phyloP scores from a whole-genome alignment of 768 basidiomycete genomes.

The Lentinula edodes region DNA sequence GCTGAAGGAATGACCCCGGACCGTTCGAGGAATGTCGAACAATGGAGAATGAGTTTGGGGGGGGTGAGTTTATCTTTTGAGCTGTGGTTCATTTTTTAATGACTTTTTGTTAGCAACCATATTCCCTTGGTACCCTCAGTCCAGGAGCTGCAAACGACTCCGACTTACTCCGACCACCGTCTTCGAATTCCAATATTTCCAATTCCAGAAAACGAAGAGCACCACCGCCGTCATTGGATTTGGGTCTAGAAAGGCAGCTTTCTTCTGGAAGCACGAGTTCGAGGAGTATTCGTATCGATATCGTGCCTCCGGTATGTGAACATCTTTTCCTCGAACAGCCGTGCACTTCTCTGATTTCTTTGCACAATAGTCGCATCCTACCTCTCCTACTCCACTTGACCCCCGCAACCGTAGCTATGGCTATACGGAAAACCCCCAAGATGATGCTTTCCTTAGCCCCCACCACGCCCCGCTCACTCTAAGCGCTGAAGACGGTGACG shows the following conservation, averaged over 20 bases:
- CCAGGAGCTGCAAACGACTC: no score
- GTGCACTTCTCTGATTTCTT: background rate
- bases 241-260: background rate
- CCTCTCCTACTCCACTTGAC: background rate
- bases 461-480: background rate
- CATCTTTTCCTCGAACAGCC: no score
- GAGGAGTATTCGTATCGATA: background rate
- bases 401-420: background rate
- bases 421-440: background rate
- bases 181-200: background rate
- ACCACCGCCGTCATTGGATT: background rate
- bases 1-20: background rate
- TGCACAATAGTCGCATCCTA: background rate
- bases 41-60: conserved; percentile 3
- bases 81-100: no score
- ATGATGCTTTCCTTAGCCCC: conserved; percentile 2
- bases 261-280: conserved; percentile 4
- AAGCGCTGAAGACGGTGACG: background rate
- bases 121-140: background rate
- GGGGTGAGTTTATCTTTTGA: background rate
- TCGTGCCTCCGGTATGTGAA: background rate
- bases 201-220: background rate
- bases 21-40: conserved; percentile 1
- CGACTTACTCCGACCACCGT: conserved; percentile 1
- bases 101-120: background rate